Percentiles rank a stretch among this genome's conserved stretches.
Evolutionary conservation across 345 rosid genomes (phyloP).

Genomic region (Clarkia xantiana): DNA sequence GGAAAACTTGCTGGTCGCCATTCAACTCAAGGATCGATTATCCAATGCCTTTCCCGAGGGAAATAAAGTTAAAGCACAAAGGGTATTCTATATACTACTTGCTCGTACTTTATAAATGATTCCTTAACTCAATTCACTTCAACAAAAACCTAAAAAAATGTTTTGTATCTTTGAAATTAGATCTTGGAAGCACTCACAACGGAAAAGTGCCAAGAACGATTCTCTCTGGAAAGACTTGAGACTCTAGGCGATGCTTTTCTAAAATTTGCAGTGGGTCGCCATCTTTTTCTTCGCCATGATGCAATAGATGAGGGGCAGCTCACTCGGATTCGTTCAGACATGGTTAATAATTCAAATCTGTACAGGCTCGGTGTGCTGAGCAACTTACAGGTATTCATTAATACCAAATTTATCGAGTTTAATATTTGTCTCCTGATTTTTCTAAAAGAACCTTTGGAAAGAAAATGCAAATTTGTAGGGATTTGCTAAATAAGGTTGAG

Average conservation of each 20-base stretch:
- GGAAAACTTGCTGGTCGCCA: conserved; percentile 83
- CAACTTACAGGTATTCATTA: conserved; percentile 54
- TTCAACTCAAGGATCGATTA: conserved; percentile 58
- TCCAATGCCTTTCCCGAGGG: conserved; percentile 62
- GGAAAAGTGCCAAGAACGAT: conserved; percentile 88
- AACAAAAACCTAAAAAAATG: too few relatives aligned
- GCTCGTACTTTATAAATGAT: conserved; percentile 3
- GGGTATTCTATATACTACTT: conserved; percentile 30
- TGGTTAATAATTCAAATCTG: conserved; percentile 65
- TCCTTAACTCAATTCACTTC: too few relatives aligned
- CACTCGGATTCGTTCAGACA: conserved; percentile 63
- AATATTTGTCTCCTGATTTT: not conserved
- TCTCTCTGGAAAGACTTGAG: conserved; percentile 93
- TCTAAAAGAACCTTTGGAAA: not conserved
- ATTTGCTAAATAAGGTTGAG: too few relatives aligned
- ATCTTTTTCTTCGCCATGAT: conserved; percentile 60
- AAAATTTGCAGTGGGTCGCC: conserved; percentile 71
- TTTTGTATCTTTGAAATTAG: conserved; percentile 21
- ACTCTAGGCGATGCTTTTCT: conserved; percentile 84
- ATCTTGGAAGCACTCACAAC: conserved; percentile 88
- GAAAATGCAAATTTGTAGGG: too few relatives aligned
- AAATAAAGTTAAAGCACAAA: conserved; percentile 49
- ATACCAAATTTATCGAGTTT: conserved; percentile 5
- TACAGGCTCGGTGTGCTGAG: conserved; percentile 43
- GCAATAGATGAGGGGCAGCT: conserved; percentile 76